Base-by-base conservation (phyloP, 139 green algal genomes). In the Volvox reticuliferus region DNA sequence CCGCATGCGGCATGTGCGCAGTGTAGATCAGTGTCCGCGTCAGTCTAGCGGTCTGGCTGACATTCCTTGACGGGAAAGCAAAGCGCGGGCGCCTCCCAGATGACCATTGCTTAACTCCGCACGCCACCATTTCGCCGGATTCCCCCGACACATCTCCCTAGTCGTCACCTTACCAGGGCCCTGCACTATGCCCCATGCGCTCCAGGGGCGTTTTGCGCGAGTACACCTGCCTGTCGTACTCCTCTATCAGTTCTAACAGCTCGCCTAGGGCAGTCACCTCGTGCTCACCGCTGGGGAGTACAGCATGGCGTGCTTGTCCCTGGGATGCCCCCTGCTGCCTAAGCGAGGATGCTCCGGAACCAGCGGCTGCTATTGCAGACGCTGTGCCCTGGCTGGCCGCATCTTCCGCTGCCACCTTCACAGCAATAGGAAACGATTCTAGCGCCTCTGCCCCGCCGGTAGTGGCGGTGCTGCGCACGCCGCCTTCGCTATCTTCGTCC, bases 201-300 rank as follows among this genome's bases (percentile, higher is more conserved):
- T 92, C 89, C 76, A 88, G 37, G 33, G 69, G 69, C 0, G 76
- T 84, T 82, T 90, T 90, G 12, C 62, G 50, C 18, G 55, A 77
- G 44, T 63, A 92, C 36, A 92, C 89, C 18, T 32, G 28, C 36
- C 17, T 17, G 26, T 92, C 89, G 79, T 92, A 92, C 77, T 92
- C 89, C 13, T 84, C 69, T 0, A 90, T 36, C 55, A 90, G 55
- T 35, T 83, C 89, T 9, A 61, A 13, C 83, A 92, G 83, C 76
- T 92, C 63, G 28, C 12, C 2, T 50, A 92, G 76, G 18, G 36
- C 89, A 3, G 78, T 76, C 5, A 30, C 33, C 89, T 90, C 61
- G 1, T 35, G n/a, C 89, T 92, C 83, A 21, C 89, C 89, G 21
- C 73, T 82, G 71, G 83, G 76, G 61, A 92, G 77, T 30, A 14